Base-by-base conservation (phyloP, 2,329 filamentous ascomycete genomes). In the Colletotrichum liaoningense region DNA sequence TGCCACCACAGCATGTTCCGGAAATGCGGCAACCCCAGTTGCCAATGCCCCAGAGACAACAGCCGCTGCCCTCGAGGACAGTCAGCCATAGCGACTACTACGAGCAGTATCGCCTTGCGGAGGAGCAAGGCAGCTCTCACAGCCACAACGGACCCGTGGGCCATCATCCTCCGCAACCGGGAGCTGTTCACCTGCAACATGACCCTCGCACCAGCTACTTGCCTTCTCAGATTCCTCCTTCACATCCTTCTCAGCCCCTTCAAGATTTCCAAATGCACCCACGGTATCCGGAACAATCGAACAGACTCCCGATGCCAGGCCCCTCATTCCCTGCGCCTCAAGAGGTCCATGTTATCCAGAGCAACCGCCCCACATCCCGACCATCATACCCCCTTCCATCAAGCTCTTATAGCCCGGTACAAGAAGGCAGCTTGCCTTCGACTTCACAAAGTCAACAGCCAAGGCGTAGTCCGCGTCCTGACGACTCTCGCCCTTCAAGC, bases 261-360 rank as follows among this genome's bases (percentile, higher is more conserved):
- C 70, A 73, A 49, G 63, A 33, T 9, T 66, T 73, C 22, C 60
- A 62, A 6, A 70, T 73, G 67, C 70, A 70, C 30, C 11, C 67
- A 4, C 67, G 67, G 30, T 70, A 65, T 42, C 26, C 60, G 35
- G 70, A 73, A 42, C 60, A 65, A 14, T n/a, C 70, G 14, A 57
- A 22, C 49, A 60, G 70, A 30, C 55, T 66, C 16, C 70, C 67
- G 14, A 35, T 56, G n/a, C 46, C 60, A 12, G 16, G 30, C 28
- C 16, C 56, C 19, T 63, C 70, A 2, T 70, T 73, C 11, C 38
- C 60, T 16, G 14, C 69, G 56, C 52, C 64, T 14, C 67, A 70
- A 24, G 70, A 73, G 60, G 70, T 73, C 11, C 67, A 73, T 46
- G 26, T 73, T 12, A 62, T 73, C 12, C 70, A 73, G 55, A 70